Percentiles rank a stretch among this genome's conserved stretches.
Conservation (phyloP, 208 protist genomes). For the Acanthamoeba lugdunensis region DNA sequence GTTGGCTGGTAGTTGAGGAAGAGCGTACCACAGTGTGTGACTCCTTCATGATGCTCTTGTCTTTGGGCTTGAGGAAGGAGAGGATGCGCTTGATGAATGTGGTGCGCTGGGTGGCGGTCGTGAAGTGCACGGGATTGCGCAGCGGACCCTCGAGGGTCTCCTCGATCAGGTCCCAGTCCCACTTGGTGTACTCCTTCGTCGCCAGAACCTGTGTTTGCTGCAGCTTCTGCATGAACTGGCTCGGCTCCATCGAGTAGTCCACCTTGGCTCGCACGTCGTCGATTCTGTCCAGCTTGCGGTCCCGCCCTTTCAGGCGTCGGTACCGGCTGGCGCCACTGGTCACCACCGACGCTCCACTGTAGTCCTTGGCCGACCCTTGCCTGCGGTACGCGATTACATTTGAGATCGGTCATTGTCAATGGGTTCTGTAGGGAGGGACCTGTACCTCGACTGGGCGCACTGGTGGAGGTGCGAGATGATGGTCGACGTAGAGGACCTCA, state of each 20-base stretch:
- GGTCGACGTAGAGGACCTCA: background rate
- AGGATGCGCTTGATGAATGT: slow-evolving; percentile 81
- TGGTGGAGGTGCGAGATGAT: slow-evolving; percentile 46
- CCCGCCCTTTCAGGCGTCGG: slow-evolving; percentile 73
- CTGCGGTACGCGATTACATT: background rate
- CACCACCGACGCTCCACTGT: background rate
- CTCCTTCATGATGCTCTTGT: slow-evolving; percentile 69
- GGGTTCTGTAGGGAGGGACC: background rate
- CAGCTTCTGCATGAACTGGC: slow-evolving; percentile 75
- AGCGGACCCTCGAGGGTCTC: slow-evolving; percentile 78
- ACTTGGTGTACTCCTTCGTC: slow-evolving; percentile 76
- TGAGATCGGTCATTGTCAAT: background rate
- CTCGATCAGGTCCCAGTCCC: slow-evolving; percentile 80
- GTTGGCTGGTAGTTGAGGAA: background rate
- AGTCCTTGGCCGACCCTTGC: background rate
- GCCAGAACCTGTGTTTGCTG: slow-evolving; percentile 72
- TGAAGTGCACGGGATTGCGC: slow-evolving; percentile 64
- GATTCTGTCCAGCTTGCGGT: slow-evolving; percentile 76
- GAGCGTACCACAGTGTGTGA: slow-evolving; percentile 56
- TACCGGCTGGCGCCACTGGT: slow-evolving; percentile 67
- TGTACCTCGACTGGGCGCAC: background rate
- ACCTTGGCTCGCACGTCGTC: slow-evolving; percentile 76
- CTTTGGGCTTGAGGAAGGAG: slow-evolving; percentile 75
- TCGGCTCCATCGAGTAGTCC: slow-evolving; percentile 78
- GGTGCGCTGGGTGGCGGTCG: slow-evolving; percentile 51